Evolutionary conservation across 129 eudicot species (phyloP).

Genomic region (carrot (Daucus carota)): DH1_v3.0 NC_030389.2:9441501-9442000

Average conservation of each 20-base stretch:
- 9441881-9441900: conserved; percentile 76
- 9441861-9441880: conserved; percentile 68
- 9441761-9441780: conserved; percentile 71
- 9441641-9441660: conserved; percentile 66
- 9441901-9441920: conserved; percentile 93
- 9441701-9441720: conserved; percentile 78
- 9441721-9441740: conserved; percentile 62
- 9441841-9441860: conserved; percentile 81
- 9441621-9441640: conserved; percentile 58
- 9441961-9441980: conserved; percentile 73
- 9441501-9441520: conserved; percentile 31
- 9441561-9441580: conserved; percentile 16
- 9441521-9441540: conserved; percentile 17
- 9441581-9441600: conserved; percentile 23
- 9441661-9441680: conserved; percentile 64
- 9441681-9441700: conserved; percentile 80
- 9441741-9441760: conserved; percentile 86
- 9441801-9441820: conserved; percentile 24
- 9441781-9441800: conserved; percentile 24
- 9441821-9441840: conserved; percentile 47
- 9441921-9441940: conserved; percentile 71
- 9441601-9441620: conserved; percentile 62
- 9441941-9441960: conserved; percentile 58
- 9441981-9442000: conserved; percentile 54
- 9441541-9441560: conserved; percentile 10